Evolutionary conservation across 169 alveolate genomes (phyloP), one percentile per base, ranked within the genome.

Genomic region (Plasmodium gonderi): DNA sequence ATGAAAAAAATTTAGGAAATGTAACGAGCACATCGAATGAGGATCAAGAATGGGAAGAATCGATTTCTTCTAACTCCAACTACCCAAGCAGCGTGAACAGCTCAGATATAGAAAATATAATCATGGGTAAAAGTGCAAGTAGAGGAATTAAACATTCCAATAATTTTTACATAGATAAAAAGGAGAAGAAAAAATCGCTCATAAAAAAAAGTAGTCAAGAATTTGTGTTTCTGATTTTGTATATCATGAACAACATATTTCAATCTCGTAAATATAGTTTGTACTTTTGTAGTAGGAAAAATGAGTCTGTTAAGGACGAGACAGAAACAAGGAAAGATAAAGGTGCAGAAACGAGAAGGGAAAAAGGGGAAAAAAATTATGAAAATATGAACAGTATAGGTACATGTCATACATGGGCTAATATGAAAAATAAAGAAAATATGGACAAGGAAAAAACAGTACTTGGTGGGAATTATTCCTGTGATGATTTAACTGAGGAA

Each of bases 61-160:
- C 14, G 51, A 31, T 36, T 14, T 36, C 54, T 36, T n/a, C 76
- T 11, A 81, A 45, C 54, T 81, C 91, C 29, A 67, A 44, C 44
- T 49, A 49, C 23, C 60, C 68, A 11, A 83, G 92, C 44, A 87
- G 93, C n/a, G 36, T 87, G 4, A 36, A 75, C 54, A 87, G 93
- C 42, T 49, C 93, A 8, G 93, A 87, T 47, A 87, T 87, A 54
- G 93, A 87, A 20, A 75, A 87, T 4, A 31, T 87, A 45, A 54
- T 36, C 1, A 33, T 31, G 36, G 72, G 38, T 1, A 49, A 47
- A 11, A 60, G 42, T 31, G 23, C 49, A 4, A 78, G 31, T 36
- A 47, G 72, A 20, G 65, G 31, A 23, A 69, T 40, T 38, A 1
- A 31, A 26, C 9, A 40, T 17, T 40, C 40, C 12, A 23, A 17